Percentiles rank a stretch among this genome's conserved stretches.
phyloP scores from a whole-genome alignment of 148 eudicot genomes.

The Silene conica region DNA sequence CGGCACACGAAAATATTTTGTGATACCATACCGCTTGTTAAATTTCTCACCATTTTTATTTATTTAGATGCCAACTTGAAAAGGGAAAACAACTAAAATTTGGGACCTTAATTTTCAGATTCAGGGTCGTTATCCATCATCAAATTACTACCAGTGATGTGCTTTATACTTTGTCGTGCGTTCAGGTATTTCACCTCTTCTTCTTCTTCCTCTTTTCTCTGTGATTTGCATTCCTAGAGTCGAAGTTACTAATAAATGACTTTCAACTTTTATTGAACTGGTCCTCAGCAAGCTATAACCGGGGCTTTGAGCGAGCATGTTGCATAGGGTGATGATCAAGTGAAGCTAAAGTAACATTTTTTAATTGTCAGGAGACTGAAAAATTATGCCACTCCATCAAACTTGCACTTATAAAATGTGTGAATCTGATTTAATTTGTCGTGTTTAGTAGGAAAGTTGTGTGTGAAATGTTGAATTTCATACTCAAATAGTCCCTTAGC shows the following conservation, averaged over 20 bases:
- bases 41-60: not conserved
- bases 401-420: too few relatives aligned
- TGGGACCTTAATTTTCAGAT: conserved; percentile 31
- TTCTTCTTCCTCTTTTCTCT: not conserved
- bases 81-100: not conserved
- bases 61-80: not conserved
- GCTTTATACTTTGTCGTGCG: conserved; percentile 61
- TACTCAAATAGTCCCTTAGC: too few relatives aligned
- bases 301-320: conserved; percentile 27
- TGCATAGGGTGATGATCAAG: conserved; percentile 10
- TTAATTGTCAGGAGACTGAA: not conserved
- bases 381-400: not conserved
- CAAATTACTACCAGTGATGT: conserved; percentile 74
- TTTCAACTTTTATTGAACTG: conserved; percentile 11
- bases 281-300: conserved; percentile 58
- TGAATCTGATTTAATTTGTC: not conserved
- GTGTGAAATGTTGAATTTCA: too few relatives aligned
- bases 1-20: too few relatives aligned
- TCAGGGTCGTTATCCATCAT: conserved; percentile 78
- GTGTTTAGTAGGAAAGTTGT: too few relatives aligned
- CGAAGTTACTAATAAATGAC: not conserved
- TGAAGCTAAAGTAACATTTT: conserved; percentile 3
- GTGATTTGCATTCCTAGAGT: not conserved
- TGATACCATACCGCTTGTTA: too few relatives aligned
- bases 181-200: conserved; percentile 42